Base-by-base conservation (phyloP, 441 rosid species). In the Gossypium trilobum region DNA sequence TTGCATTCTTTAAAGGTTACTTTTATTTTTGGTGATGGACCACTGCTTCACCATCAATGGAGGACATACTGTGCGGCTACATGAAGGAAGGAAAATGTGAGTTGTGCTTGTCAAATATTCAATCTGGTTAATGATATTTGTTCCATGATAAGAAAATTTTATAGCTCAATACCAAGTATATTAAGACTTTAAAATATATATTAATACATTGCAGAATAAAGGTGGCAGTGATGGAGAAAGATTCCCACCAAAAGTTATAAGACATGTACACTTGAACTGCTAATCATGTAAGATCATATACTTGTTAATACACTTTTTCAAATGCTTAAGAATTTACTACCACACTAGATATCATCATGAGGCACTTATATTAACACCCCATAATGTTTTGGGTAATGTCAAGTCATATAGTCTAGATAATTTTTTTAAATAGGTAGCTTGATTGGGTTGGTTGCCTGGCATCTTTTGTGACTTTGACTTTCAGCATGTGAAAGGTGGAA, bases 1-100 rank as follows among this genome's bases (percentile, higher is more conserved):
- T 16, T 20, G 20, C 19, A 11, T 65, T 44, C 56, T 22, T 17
- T 13, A 42, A 8, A 19, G 9, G 68, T 9, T 63, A 9, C 44
- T 61, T 61, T 33, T 61, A 16, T 31, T 22, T 65, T 55, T 55
- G 60, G 29, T 20, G 22, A 10, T 71, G 75, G 79, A 57, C 63
- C 79, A 58, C 67, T 19, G 42, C 29, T 55, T 51, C 39, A 55
- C 56, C 71, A 70, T 75, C 39, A 25, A 33, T 51, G n/a, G 16
- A 36, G 20, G 68, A 31, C 19, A 17, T 33, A 31, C 10, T 69
- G 71, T 62, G 58, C 51, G 70, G 48, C 59, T 63, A 27, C 22
- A 16, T 25, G 42, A 13, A 61, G 73, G 16, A 69, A 39, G 17
- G 14, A 42, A 51, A 50, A 16, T 20, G 7, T 25, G 39, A 23